These are phyloP conservation scores for Simplicillium sp. DNA, from an alignment of 2,329 filamentous ascomycete species.

Conservation along the genomic window DNA sequence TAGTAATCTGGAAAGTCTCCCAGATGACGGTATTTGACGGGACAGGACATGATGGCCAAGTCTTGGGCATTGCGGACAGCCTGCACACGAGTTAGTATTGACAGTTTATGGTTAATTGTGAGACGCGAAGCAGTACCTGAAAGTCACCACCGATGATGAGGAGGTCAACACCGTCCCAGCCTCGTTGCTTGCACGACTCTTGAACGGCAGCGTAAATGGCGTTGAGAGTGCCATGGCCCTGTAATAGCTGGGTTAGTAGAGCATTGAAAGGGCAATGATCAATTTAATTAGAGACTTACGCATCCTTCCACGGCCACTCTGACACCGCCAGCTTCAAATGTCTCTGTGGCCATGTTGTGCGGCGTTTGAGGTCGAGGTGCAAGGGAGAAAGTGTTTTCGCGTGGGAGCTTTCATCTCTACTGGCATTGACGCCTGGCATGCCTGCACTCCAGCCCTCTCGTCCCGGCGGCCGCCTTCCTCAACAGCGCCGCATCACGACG, in stretches of 20 bases:
- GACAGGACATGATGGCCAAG: slow-evolving; percentile 81
- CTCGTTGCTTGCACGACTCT: slow-evolving; percentile 57
- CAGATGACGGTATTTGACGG: slow-evolving; percentile 75
- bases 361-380: neutral
- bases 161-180: slow-evolving; percentile 76
- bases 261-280: neutral
- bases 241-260: slow-evolving; percentile 7
- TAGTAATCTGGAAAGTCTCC: slow-evolving; percentile 96
- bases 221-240: slow-evolving; percentile 88
- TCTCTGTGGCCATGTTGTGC: slow-evolving; percentile 19
- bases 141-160: slow-evolving; percentile 96
- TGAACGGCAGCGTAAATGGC: slow-evolving; percentile 79
- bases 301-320: slow-evolving; percentile 83
- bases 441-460: no score
- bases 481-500: no score
- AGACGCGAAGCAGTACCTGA: slow-evolving; percentile 44
- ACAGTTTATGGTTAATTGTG: no score
- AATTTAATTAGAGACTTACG: slow-evolving; percentile 37
- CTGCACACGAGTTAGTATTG: slow-evolving; percentile 27
- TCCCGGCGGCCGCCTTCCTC: no score
- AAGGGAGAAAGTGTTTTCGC: neutral
- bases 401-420: no score
- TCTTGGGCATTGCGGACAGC: slow-evolving; percentile 83
- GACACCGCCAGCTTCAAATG: slow-evolving; percentile 37
- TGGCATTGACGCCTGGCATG: no score